Conservation (phyloP, 2,329 filamentous ascomycete genomes). For the Colletotrichum phormii region DNA sequence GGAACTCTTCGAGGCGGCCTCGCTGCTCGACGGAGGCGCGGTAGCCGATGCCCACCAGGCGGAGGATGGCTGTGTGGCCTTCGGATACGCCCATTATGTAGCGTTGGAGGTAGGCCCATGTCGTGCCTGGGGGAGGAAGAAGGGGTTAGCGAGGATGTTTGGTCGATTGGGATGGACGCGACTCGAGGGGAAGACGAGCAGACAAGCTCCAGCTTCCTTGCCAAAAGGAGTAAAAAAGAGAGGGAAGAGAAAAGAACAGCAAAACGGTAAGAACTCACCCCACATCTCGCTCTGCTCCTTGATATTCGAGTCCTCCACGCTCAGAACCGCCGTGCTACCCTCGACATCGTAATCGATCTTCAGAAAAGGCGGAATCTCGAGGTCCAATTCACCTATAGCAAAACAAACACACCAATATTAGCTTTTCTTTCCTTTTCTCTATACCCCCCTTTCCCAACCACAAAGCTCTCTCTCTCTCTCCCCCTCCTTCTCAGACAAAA, state of each 20-base stretch:
- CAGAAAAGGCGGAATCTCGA: constrained; percentile 84
- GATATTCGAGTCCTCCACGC: constrained; percentile 74
- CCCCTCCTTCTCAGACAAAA: too few species aligned
- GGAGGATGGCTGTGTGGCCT: constrained; percentile 92
- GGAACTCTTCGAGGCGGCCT: constrained; percentile 79
- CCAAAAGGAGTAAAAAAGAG: not conserved
- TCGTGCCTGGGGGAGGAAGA: constrained; percentile 72
- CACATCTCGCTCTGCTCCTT: constrained; percentile 94
- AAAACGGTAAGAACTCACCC: constrained; percentile 68
- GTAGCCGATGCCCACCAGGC: constrained; percentile 95
- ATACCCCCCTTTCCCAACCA: not conserved
- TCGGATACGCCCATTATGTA: constrained; percentile 95
- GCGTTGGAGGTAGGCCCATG: constrained; percentile 89
- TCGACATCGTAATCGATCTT: constrained; percentile 75
- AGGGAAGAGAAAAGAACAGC: not conserved
- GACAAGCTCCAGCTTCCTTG: not conserved
- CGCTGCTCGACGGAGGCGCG: constrained; percentile 86
- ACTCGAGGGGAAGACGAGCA: not conserved
- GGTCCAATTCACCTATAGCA: constrained; percentile 74
- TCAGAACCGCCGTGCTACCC: constrained; percentile 73
- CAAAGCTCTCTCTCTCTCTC: too few species aligned
- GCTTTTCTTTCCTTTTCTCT: not conserved
- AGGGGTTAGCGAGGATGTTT: constrained; percentile 38
- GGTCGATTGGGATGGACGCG: not conserved
- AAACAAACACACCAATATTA: not conserved